Evolutionary conservation across 2,329 filamentous ascomycete species (phyloP).

Genomic region (Cryoendolithus antarcticus): DNA sequence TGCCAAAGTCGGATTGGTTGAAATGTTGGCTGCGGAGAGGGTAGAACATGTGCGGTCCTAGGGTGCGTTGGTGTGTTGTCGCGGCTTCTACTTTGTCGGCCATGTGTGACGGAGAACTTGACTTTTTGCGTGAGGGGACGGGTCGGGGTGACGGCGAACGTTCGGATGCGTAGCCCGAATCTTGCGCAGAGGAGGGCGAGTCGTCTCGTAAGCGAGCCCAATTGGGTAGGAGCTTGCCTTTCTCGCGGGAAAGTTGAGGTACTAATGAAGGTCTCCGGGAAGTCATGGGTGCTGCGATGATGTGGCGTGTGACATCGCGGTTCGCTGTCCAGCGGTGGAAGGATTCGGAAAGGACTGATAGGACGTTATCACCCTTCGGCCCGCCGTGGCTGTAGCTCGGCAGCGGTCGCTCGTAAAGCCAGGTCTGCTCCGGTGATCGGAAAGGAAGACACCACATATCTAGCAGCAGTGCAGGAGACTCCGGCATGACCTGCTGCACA

Average conservation of each 20-base stretch:
- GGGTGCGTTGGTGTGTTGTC: background rate
- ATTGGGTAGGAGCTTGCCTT: constrained; percentile 16
- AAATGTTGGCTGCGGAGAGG: constrained; percentile 63
- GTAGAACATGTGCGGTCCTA: constrained; percentile 59
- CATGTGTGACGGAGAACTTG: constrained; percentile 7
- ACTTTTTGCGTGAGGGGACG: background rate
- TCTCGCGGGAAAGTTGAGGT: constrained; percentile 15
- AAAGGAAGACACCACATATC: constrained; percentile 75
- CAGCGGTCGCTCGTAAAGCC: constrained; percentile 60
- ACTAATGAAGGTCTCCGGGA: constrained; percentile 17
- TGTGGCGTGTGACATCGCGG: constrained; percentile 53
- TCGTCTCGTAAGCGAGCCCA: constrained; percentile 18
- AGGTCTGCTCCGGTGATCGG: constrained; percentile 46
- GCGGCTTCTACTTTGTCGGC: constrained; percentile 12
- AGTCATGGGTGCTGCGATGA: constrained; percentile 35
- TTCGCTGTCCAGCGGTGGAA: constrained; percentile 72
- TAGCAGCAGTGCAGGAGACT: constrained; percentile 55
- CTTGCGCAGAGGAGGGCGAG: constrained; percentile 15
- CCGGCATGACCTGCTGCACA: constrained; percentile 53
- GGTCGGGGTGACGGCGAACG: constrained; percentile 9
- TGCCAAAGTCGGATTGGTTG: constrained; percentile 70
- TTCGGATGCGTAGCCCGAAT: constrained; percentile 22
- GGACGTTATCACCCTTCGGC: constrained; percentile 42
- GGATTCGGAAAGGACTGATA: constrained; percentile 62
- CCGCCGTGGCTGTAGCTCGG: constrained; percentile 50